These are phyloP conservation scores for Trichoderma cornu-damae DNA, from an alignment of 2,329 filamentous ascomycete species.

Conservation along the genomic window DNA sequence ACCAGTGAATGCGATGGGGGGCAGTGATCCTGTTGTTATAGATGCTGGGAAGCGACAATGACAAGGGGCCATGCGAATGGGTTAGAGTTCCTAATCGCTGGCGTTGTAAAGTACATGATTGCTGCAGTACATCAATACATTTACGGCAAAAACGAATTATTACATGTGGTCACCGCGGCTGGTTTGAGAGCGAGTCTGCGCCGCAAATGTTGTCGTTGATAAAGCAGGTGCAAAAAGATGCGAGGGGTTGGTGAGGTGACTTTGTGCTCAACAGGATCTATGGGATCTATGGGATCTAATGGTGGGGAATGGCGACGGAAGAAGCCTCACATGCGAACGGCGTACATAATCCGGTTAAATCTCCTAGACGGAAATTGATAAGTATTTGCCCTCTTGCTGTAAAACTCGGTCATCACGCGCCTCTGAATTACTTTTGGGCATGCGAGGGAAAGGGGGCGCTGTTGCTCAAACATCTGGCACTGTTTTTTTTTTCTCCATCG, in stretches of 20 bases:
- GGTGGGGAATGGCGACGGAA: constrained; percentile 15
- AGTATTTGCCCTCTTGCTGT: neutral
- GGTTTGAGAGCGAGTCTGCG: neutral
- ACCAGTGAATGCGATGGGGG: constrained; percentile 1
- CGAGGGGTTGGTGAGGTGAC: constrained; percentile 8
- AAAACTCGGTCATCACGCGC: neutral
- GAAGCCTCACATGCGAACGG: neutral
- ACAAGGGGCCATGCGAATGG: constrained; percentile 23
- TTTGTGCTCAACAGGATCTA: neutral
- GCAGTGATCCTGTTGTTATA: neutral
- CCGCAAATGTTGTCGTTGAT: neutral
- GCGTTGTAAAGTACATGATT: constrained; percentile 34
- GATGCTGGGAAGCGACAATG: constrained; percentile 22
- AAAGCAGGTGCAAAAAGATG: neutral
- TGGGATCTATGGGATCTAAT: too few species aligned
- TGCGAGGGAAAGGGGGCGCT: neutral
- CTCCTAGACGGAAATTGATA: neutral
- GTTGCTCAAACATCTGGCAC: neutral
- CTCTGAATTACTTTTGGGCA: neutral
- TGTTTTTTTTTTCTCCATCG: neutral
- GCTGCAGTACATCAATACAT: constrained; percentile 31
- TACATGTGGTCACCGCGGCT: neutral
- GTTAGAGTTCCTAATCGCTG: constrained; percentile 25
- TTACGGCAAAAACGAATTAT: constrained; percentile 15
- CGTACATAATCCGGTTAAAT: neutral